Evolutionary conservation across 306 rosid species (phyloP).

Genomic region (Hylodesmum podocarpum): DNA sequence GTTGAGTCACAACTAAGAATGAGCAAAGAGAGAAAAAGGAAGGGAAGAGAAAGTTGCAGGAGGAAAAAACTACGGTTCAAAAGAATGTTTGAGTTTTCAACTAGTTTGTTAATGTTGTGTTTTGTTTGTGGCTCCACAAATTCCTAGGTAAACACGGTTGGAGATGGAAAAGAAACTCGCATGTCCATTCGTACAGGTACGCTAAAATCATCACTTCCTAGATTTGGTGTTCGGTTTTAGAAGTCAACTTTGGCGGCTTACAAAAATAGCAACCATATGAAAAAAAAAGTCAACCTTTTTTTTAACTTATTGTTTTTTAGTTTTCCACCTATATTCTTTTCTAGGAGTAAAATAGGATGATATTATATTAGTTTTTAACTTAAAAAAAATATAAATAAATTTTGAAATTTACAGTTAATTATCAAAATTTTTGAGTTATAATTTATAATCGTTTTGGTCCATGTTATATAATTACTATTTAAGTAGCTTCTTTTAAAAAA

Average conservation of each 20-base stretch:
- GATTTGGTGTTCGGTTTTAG: neutral
- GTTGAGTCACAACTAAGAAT: slow-evolving; percentile 23
- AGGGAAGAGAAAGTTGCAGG: neutral
- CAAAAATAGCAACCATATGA: neutral
- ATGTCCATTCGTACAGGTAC: neutral
- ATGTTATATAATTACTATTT: too few relatives aligned
- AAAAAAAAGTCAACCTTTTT: neutral
- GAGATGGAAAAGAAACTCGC: slow-evolving; percentile 23
- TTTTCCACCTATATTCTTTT: too few relatives aligned
- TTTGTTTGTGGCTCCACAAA: slow-evolving; percentile 34
- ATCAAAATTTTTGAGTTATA: too few relatives aligned
- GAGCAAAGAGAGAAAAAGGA: slow-evolving; percentile 4
- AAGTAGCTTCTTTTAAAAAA: too few relatives aligned
- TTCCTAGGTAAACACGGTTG: slow-evolving; percentile 39
- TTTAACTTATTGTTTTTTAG: too few relatives aligned
- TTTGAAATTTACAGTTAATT: too few relatives aligned
- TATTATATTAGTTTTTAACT: too few relatives aligned
- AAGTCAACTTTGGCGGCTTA: neutral
- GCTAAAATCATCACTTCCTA: neutral
- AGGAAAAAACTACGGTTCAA: neutral
- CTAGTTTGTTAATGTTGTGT: neutral
- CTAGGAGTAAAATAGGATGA: too few relatives aligned
- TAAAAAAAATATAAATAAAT: too few relatives aligned
- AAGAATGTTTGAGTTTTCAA: neutral
- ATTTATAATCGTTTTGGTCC: too few relatives aligned